Evolutionary conservation across 2,329 filamentous ascomycete genomes (phyloP), one percentile per base, ranked within the genome.

Genomic region (Achaetomium macrosporum): DNA sequence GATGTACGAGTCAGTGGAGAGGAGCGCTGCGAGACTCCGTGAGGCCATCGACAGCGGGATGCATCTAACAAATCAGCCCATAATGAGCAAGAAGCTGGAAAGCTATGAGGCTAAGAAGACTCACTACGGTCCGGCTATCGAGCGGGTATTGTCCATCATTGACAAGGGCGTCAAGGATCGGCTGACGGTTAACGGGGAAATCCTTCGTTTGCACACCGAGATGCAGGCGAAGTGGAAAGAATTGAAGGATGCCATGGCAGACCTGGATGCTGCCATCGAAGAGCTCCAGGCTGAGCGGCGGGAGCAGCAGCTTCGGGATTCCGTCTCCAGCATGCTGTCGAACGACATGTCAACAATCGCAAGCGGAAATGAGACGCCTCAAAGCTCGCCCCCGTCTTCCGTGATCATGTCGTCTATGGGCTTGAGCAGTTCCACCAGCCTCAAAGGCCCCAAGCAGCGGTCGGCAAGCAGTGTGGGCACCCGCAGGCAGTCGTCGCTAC

Each of bases 161-260:
- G 90, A 96, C 62, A 92, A 90, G 66, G 93, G 93, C n/a, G 87
- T 97, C 64, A 88, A 88, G 66, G 90, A 97, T 65, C 83, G 93
- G n/a, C 76, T 96, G 46, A 97, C 93, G 0, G 90, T 97, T 51
- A 97, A 99, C 65, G 93, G 93, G 42, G 93, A 97, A 70, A 93
- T 97, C 57, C 71, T 97, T 29, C 83, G 90, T 42, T 75, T 97
- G 31, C 86, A 96, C 63, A 81, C 83, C 7, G 91, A 97, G 63
- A 87, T 96, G 73, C 85, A 90, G 64, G 77, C 82, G n/a, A 85
- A 86, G 62, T 95, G 91, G 82, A 81, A 85, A 59, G 79, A 81
- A 4, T 73, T 96, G 47, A 89, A 90, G 64, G 77, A 79, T 13
- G 82, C 88, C 57, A 92, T 93, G 73, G 79, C 75, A 54, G 86